Conservation (phyloP, 2,329 filamentous ascomycete species). For the Metarhizium sp. region DNA sequence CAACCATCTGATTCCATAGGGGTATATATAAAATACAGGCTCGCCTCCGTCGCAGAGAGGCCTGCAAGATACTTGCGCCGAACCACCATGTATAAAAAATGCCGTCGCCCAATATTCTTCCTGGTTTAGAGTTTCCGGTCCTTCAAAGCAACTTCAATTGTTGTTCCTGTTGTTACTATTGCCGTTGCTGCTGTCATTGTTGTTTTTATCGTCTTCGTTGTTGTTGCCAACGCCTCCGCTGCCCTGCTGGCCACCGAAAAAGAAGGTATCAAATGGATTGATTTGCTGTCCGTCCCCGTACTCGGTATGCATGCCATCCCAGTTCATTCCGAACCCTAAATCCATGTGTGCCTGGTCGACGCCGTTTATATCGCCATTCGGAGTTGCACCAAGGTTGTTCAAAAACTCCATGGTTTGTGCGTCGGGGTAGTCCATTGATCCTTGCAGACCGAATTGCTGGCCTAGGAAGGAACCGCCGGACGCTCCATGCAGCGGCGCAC, state of each 20-base stretch:
- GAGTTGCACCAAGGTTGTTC: constrained; percentile 30
- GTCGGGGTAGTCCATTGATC: constrained; percentile 32
- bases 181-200: background rate
- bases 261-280: constrained; percentile 64
- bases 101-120: background rate
- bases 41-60: no score
- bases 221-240: constrained; percentile 18
- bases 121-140: background rate
- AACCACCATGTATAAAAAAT: background rate
- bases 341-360: constrained; percentile 45
- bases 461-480: constrained; percentile 20
- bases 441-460: constrained; percentile 24
- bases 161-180: background rate
- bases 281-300: constrained; percentile 52
- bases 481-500: constrained; percentile 20
- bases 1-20: background rate
- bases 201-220: constrained; percentile 8
- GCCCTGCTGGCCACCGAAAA: constrained; percentile 49
- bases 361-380: constrained; percentile 21
- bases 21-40: background rate
- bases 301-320: constrained; percentile 54
- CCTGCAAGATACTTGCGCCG: background rate
- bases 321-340: constrained; percentile 58
- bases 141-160: background rate
- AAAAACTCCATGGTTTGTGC: constrained; percentile 45